Percentiles rank a stretch among this genome's conserved stretches.
Conservation (phyloP, 306 rosid genomes). For the Herpetospermum pedunculosum region DNA sequence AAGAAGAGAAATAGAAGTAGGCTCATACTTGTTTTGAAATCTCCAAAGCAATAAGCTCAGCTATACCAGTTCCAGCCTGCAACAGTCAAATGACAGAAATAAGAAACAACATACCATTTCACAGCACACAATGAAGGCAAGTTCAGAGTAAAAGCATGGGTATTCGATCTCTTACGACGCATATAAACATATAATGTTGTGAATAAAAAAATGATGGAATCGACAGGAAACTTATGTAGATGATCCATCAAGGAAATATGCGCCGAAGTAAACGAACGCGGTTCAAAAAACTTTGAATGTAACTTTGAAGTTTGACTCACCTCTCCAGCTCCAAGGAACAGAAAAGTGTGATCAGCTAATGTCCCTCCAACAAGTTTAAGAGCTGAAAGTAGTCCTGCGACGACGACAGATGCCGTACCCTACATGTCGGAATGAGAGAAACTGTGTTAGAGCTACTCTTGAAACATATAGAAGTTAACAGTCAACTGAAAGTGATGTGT, state of each 20-base stretch:
- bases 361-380: conserved; percentile 71
- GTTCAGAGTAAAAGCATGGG: not conserved
- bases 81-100: conserved; percentile 26
- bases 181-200: not conserved
- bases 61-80: conserved; percentile 99
- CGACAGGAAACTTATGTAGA: not conserved
- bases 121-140: not conserved
- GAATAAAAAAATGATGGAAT: not conserved
- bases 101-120: conserved; percentile 14
- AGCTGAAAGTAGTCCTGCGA: conserved; percentile 82
- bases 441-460: conserved; percentile 3
- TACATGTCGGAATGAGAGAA: conserved; percentile 21
- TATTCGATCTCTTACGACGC: not conserved
- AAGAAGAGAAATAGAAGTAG: conserved; percentile 1
- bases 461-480: conserved; percentile 15
- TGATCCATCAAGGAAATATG: not conserved
- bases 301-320: conserved; percentile 23
- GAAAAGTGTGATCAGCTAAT: conserved; percentile 85
- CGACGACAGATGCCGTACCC: conserved; percentile 98
- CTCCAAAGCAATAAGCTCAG: conserved; percentile 94
- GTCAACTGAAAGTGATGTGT: not conserved
- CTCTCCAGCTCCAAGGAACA: conserved; percentile 98
- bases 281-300: not conserved
- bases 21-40: conserved; percentile 81
- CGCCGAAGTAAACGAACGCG: not conserved